Percentiles rank a stretch among this genome's conserved stretches.
Conservation (phyloP, 2,329 filamentous ascomycete species). For the Lasiodiplodia sp. region DNA sequence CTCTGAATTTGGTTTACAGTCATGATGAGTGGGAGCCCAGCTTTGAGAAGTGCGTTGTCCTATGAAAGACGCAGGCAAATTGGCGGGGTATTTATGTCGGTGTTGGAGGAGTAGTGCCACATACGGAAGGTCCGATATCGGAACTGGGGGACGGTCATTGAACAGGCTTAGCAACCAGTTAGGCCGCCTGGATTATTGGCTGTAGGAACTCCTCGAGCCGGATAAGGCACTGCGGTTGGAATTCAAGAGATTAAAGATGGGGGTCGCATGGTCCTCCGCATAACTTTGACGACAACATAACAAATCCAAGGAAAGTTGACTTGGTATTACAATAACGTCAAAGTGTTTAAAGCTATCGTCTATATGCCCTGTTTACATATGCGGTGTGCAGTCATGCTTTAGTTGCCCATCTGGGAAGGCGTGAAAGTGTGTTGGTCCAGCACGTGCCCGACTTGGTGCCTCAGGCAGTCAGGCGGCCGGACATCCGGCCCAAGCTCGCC, state of each 20-base stretch:
- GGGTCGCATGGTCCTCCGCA: neutral
- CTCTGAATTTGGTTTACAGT: neutral
- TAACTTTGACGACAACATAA: neutral
- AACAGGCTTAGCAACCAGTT: neutral
- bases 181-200: neutral
- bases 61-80: neutral
- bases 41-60: neutral
- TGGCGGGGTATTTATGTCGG: constrained; percentile 22
- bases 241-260: neutral
- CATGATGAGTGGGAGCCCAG: neutral
- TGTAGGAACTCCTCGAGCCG: neutral
- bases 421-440: neutral
- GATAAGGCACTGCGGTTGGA: neutral
- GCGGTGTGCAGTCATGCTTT: too few relatives aligned
- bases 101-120: constrained; percentile 2
- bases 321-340: too few relatives aligned
- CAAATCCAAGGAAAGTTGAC: neutral
- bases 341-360: too few relatives aligned
- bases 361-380: neutral
- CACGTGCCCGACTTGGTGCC: neutral
- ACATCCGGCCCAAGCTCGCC: constrained; percentile 17
- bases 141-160: neutral
- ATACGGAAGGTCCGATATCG: constrained; percentile 22
- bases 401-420: neutral
- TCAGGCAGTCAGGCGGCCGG: neutral